A percentile compares a stretch with the other conserved stretches of the same genome.
Evolutionary conservation across 2,329 filamentous ascomycete genomes (phyloP).

Genomic region (Talaromyces atroroseus): DNA sequence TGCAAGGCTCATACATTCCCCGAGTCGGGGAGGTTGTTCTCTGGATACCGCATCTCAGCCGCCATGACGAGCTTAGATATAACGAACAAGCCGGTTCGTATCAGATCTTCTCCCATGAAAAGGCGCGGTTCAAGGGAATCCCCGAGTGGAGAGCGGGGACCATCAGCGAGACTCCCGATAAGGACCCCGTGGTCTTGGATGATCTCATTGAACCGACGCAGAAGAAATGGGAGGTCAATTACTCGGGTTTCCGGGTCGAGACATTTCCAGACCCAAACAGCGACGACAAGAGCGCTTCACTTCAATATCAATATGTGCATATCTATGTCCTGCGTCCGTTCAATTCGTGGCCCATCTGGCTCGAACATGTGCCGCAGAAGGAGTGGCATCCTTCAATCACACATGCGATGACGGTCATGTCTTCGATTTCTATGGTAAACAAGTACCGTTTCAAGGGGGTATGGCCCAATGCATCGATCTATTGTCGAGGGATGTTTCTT

Average conservation of each 20-base stretch:
- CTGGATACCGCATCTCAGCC: conserved; percentile 34
- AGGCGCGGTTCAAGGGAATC: conserved; percentile 28
- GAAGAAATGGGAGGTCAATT: conserved; percentile 41
- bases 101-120: conserved; percentile 30
- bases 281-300: conserved; percentile 47
- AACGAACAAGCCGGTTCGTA: conserved; percentile 25
- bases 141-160: conserved; percentile 55
- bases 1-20: conserved; percentile 49
- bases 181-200: conserved; percentile 37
- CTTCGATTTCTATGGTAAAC: conserved; percentile 49
- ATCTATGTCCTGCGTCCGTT: conserved; percentile 53
- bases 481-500: conserved; percentile 50
- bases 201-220: conserved; percentile 41
- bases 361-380: conserved; percentile 36
- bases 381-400: conserved; percentile 50
- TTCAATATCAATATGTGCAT: conserved; percentile 52
- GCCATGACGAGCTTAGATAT: conserved; percentile 34
- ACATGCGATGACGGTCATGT: conserved; percentile 49
- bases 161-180: conserved; percentile 46
- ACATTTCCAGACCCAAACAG: conserved; percentile 49
- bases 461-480: conserved; percentile 52
- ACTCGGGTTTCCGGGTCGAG: conserved; percentile 54
- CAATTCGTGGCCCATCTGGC: conserved; percentile 47
- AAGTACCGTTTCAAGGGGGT: conserved; percentile 49
- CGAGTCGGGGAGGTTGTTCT: conserved; percentile 54